Evolutionary conservation across 352 stramenopile species (phyloP), one percentile per base, ranked within the genome.

Genomic region (Blastocystis sp.): DNA sequence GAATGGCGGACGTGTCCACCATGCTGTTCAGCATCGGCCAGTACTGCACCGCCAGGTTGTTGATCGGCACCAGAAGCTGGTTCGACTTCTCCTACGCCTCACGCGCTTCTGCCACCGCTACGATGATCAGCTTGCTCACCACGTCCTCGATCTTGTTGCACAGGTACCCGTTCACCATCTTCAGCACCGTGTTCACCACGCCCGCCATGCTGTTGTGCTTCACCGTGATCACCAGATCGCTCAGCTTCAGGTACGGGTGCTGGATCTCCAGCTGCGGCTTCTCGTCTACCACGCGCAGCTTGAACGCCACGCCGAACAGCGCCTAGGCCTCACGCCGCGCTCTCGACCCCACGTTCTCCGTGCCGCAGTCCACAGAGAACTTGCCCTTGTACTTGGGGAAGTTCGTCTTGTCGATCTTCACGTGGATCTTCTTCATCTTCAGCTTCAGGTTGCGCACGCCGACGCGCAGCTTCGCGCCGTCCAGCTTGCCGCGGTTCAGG

Each of bases 401-500:
- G 28, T n/a, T 70, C 21, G 7, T 5, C 62, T 71, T 84, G 43
- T 84, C 62, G 21, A 84, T 40, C 74, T 84, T 84, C 45, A 43
- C 19, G n/a, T 84, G 23, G 43, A 84, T 71, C 59, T 84, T 71
- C 62, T 84, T 84, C 45, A 84, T 84, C 74, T 84, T 84, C 5
- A 84, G 34, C 21, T 59, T 62, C 3, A 84, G 62, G 45, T 84
- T 84, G 59, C 62, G 59, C 43, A 84, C 74, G 48, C 59, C 74
- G 4, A 84, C 62, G 43, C 74, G 74, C 59, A 84, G 28, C 62
- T 84, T 84, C n/a, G 74, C 74, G 41, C 74, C 74, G 48, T 84
- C 74, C 19, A 84, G 28, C 62, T 84, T 84, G 48, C 74, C 74
- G 53, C 62, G 74, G 43, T 84, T 84, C 62, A 84, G 23, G 40